Evolutionary conservation across 2,329 filamentous ascomycete genomes (phyloP).

Genomic region (Fusarium nygamai): DNA sequence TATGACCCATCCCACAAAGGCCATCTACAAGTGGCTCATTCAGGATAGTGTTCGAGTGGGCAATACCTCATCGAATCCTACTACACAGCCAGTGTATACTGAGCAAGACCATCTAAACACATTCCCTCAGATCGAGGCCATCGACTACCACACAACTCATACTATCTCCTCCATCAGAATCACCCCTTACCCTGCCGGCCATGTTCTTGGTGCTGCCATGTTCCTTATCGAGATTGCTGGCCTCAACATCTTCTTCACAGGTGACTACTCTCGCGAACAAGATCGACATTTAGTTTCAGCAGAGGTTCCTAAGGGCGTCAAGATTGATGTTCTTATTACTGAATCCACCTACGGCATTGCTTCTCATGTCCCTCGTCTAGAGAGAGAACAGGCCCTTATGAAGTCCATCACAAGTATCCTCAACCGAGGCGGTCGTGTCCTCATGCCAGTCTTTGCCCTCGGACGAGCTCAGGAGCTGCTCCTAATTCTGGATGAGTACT

Average conservation of each 20-base stretch:
- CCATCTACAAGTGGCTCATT: slow-evolving; percentile 99
- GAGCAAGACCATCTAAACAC: slow-evolving; percentile 96
- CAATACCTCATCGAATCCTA: slow-evolving; percentile 71
- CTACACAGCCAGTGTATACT: slow-evolving; percentile 85
- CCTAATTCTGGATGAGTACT: slow-evolving; percentile 96
- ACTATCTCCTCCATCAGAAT: slow-evolving; percentile 97
- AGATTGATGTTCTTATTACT: slow-evolving; percentile 95
- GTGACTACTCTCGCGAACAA: slow-evolving; percentile 95
- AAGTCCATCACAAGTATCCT: slow-evolving; percentile 92
- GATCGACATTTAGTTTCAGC: slow-evolving; percentile 96
- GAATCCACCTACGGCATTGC: slow-evolving; percentile 98
- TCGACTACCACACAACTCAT: slow-evolving; percentile 98
- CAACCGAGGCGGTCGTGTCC: slow-evolving; percentile 88
- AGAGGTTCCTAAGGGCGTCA: slow-evolving; percentile 86
- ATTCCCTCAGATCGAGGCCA: slow-evolving; percentile 93
- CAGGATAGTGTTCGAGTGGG: slow-evolving; percentile 95
- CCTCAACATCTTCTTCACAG: slow-evolving; percentile 96
- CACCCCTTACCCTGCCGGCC: slow-evolving; percentile 94
- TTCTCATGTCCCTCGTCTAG: slow-evolving; percentile 87
- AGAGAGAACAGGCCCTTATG: slow-evolving; percentile 93
- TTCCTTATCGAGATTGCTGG: slow-evolving; percentile 97
- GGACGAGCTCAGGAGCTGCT: slow-evolving; percentile 94
- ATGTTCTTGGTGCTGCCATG: slow-evolving; percentile 98
- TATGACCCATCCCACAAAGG: slow-evolving; percentile 99
- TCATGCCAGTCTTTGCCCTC: slow-evolving; percentile 95